These are phyloP conservation scores for Solanum etuberosum DNA, from an alignment of 257 asterid genomes.

Conservation along the genomic window DNA sequence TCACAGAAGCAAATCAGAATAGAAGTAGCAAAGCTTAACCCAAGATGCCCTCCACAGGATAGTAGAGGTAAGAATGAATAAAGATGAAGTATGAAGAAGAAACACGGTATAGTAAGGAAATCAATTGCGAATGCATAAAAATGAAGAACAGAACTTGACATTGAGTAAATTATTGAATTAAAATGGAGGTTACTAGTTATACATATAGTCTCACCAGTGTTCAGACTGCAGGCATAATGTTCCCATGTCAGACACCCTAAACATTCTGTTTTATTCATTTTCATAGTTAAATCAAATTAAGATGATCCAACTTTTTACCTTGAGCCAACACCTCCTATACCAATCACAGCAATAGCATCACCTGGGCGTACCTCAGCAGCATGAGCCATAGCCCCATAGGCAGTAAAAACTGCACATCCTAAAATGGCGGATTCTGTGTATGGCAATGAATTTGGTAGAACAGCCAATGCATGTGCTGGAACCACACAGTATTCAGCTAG, in stretches of 20 bases:
- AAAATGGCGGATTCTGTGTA: conserved; percentile 87
- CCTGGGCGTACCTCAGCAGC: conserved; percentile 94
- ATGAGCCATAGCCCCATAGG: conserved; percentile 99
- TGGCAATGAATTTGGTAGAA: conserved; percentile 74
- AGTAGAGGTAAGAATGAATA: background rate
- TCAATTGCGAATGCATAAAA: background rate
- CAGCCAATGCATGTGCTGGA: conserved; percentile 78
- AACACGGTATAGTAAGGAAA: background rate
- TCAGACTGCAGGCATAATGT: background rate
- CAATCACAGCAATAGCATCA: conserved; percentile 89
- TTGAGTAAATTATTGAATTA: background rate
- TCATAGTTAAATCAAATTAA: background rate
- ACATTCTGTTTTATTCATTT: background rate
- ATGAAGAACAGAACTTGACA: background rate
- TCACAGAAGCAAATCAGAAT: background rate
- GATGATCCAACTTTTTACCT: conserved; percentile 37
- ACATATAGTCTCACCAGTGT: background rate
- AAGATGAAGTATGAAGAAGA: background rate
- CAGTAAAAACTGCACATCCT: conserved; percentile 98
- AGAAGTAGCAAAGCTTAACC: background rate
- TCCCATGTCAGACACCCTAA: background rate
- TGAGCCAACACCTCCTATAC: conserved; percentile 97
- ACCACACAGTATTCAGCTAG: conserved; percentile 96
- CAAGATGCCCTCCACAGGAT: background rate
- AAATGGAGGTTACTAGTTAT: background rate